Evolutionary conservation across 2,329 filamentous ascomycete genomes (phyloP), one percentile per base, ranked within the genome.

Genomic region (Colletotrichum chlorophyti): DNA sequence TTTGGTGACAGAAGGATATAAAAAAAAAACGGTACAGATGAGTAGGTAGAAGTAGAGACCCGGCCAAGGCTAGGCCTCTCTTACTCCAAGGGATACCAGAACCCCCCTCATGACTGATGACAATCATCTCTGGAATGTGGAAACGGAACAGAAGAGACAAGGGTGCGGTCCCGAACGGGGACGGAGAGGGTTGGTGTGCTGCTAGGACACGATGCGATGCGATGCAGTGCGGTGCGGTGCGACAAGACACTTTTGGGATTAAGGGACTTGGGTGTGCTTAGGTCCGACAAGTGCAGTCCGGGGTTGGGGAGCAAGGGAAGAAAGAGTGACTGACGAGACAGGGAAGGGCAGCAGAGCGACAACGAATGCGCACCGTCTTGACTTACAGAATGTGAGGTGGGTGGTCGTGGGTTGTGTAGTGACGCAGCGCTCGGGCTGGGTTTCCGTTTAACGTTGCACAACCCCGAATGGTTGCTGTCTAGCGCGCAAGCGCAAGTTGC

Each of bases 401-500:
- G 26, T 54, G 51, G 26, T n/a, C n/a, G n/a, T 45, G 53, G 53
- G 47, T 52, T 31, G 29, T 37, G 26, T 29, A 14, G 34, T 23
- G 34, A 38, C 24, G 24, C 21, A 52, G 37, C 19, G 53, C 48
- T 57, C 45, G 52, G 53, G 53, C 47, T 57, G 38, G 47, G 47
- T 32, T 52, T 29, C 24, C 40, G 53, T 21, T 45, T 29, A 49
- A 52, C 27, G 53, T 58, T 42, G 48, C 53, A 46, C 53, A 46
- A 37, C 38, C 21, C 21, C 53, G 19, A 29, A 26, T 27, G 26
- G 38, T 43, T 24, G 34, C n/a, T 37, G 15, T 17, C 34, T 37
- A 17, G 34, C 21, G 9, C 19, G 34, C 34, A 10, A 42, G 21
- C 19, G 10, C 23, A 8, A n/a, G n/a, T 45, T 17, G 34, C 24